Conservation (phyloP, 805 yeast species). For the Cephaloascus fragrans region DNA sequence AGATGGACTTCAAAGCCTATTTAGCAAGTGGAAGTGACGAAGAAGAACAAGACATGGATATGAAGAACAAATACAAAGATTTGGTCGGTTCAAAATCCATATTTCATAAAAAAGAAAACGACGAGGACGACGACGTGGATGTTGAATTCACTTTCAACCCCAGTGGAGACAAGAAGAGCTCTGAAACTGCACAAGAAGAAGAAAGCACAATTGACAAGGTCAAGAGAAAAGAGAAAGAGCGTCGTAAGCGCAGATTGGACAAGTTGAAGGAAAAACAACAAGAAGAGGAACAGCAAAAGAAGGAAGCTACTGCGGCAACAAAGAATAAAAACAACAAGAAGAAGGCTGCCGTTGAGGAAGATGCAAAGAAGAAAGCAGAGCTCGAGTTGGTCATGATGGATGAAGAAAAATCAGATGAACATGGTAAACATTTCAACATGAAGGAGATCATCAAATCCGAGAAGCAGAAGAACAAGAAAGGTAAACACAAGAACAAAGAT, state of each 20-base stretch:
- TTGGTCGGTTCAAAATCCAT: conserved; percentile 28
- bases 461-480: conserved; percentile 41
- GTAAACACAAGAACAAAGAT: conserved; percentile 35
- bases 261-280: conserved; percentile 54
- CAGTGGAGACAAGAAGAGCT: conserved; percentile 46
- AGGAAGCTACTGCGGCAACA: conserved; percentile 27
- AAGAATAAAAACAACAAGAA: conserved; percentile 8
- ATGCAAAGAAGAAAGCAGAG: conserved; percentile 48
- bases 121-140: conserved; percentile 57
- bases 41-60: conserved; percentile 8
- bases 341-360: conserved; percentile 17
- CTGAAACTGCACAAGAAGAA: conserved; percentile 31
- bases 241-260: conserved; percentile 78
- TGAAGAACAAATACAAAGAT: conserved; percentile 52
- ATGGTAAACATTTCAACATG: conserved; percentile 63
- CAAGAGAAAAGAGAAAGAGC: conserved; percentile 84
- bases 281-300: conserved; percentile 40
- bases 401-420: conserved; percentile 35
- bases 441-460: conserved; percentile 70
- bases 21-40: conserved; percentile 58
- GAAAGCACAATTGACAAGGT: conserved; percentile 73
- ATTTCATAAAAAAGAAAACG: conserved; percentile 19
- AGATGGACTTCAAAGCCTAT: conserved; percentile 88
- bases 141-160: conserved; percentile 97
- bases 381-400: conserved; percentile 66